phyloP scores from a whole-genome alignment of 371 early-diverging fungal species.

The Polyrhizophydium stewartii region DNA sequence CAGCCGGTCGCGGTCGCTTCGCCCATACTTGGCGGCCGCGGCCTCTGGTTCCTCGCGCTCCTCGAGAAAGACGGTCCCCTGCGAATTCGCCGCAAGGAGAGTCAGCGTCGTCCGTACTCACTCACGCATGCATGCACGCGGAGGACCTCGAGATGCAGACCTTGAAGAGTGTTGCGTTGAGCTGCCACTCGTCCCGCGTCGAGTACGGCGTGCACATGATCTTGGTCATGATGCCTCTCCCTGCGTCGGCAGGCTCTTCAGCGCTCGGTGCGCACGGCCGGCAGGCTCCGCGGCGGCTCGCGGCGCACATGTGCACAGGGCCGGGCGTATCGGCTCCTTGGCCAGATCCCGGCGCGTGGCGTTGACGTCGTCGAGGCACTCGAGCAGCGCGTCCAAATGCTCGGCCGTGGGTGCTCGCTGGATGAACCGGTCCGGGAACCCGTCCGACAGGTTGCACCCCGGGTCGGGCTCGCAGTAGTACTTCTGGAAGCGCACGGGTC shows the following conservation, averaged over 20 bases:
- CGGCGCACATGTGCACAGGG: slow-evolving; percentile 29
- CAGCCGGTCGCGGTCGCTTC: slow-evolving; percentile 52
- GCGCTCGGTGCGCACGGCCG: too few species aligned
- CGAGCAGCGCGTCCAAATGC: slow-evolving; percentile 76
- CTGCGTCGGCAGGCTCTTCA: slow-evolving; percentile 11
- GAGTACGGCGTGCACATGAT: slow-evolving; percentile 75
- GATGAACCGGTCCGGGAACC: slow-evolving; percentile 58
- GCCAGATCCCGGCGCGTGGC: slow-evolving; percentile 7
- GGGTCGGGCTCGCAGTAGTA: slow-evolving; percentile 64
- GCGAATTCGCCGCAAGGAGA: background rate
- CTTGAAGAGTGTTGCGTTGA: slow-evolving; percentile 68
- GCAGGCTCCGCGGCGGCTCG: too few species aligned
- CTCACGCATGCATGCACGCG: background rate
- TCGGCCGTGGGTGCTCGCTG: slow-evolving; percentile 63
- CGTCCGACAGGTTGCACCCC: slow-evolving; percentile 46
- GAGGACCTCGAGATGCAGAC: slow-evolving; percentile 27
- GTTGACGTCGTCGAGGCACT: slow-evolving; percentile 47
- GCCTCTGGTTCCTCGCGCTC: slow-evolving; percentile 61
- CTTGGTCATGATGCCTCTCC: slow-evolving; percentile 86
- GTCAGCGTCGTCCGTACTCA: too few species aligned
- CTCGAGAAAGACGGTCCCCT: slow-evolving; percentile 70
- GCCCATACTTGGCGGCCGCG: slow-evolving; percentile 28
- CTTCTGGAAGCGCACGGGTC: background rate
- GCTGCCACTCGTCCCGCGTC: slow-evolving; percentile 70
- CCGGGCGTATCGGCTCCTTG: slow-evolving; percentile 16